Conservation (phyloP, 495 filamentous ascomycete genomes). For the Lindgomyces ingoldianus region DNA sequence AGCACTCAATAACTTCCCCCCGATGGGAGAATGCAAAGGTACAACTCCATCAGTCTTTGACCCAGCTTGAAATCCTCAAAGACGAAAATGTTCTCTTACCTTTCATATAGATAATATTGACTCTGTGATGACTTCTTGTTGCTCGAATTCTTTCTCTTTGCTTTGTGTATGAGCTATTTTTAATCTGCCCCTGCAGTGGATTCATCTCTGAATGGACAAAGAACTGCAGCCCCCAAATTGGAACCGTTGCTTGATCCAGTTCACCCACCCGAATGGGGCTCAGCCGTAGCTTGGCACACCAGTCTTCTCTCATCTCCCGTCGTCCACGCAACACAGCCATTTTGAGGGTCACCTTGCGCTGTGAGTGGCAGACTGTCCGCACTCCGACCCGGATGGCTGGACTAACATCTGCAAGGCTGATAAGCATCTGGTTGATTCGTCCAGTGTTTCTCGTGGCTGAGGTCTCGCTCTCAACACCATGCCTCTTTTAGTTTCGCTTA, state of each 20-base stretch:
- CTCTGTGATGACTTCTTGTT: too few species aligned
- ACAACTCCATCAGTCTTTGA: too few species aligned
- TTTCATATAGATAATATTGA: too few species aligned
- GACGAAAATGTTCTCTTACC: too few species aligned
- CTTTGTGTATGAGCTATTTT: slow-evolving; percentile 8
- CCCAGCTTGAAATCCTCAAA: too few species aligned
- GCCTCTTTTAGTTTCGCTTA: not conserved
- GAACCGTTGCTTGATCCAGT: not conserved
- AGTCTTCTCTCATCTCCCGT: slow-evolving; percentile 4
- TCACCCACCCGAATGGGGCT: slow-evolving; percentile 7
- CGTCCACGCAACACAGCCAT: not conserved
- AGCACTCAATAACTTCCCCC: not conserved
- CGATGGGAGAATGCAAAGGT: too few species aligned
- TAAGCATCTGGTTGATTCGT: slow-evolving; percentile 15
- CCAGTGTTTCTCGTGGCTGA: slow-evolving; percentile 5
- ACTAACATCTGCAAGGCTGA: slow-evolving; percentile 17
- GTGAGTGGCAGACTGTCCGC: not conserved
- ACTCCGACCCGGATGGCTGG: not conserved
- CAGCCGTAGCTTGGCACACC: slow-evolving; percentile 22
- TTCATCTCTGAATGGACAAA: not conserved
- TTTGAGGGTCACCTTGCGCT: not conserved
- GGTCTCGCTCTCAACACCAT: not conserved
- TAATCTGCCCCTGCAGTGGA: slow-evolving; percentile 1
- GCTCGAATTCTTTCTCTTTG: not conserved
- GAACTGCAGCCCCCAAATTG: not conserved